Base-by-base conservation (phyloP, 192 early-diverging fungal genomes). In the Coemansia sp. region DNA sequence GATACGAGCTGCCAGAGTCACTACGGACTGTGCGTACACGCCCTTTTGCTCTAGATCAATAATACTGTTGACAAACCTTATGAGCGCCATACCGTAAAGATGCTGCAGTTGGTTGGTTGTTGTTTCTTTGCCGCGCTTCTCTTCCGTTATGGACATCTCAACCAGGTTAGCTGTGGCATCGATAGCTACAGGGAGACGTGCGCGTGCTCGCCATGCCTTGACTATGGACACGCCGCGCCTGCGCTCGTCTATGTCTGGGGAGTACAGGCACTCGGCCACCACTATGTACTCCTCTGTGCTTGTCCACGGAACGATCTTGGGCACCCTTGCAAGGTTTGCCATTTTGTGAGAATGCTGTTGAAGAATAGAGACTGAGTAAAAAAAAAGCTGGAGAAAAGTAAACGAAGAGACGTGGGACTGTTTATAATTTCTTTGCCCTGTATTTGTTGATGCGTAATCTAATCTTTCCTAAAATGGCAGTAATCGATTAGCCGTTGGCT, bases 51-150 rank as follows among this genome's bases (percentile, higher is more conserved):
- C 68, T 2, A 76, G 64, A 70, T 85, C 83, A 4, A 82, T 73
- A 2, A 85, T 75, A 22, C 64, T 72, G 67, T 85, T 85, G 41
- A 85, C 81, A 53, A 85, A 82, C 10, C 83, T 57, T 52, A 69
- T 54, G 52, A 76, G 44, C 11, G 66, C 61, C 66, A 76, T 76
- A 11, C 60, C 22, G 53, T 69, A 68, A 57, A 69, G 51, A 51
- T 65, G 67, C 32, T 62, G 60, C 3, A 60, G 62, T 39, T 53
- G 49, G 44, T 33, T 66, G 26, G 46, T 60, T 0, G 49, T 48
- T 38, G 53, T 34, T 29, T 57, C 50, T n/a, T 42, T 29, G 24
- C 43, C 15, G 22, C 47, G 57, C 28, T 62, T 55, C 28, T 59
- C 44, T 29, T 64, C 72, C 9, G 54, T 53, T n/a, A 69, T 18